Base-by-base conservation (phyloP, 805 yeast genomes). In the Wickerhamomyces tratensis region DNA sequence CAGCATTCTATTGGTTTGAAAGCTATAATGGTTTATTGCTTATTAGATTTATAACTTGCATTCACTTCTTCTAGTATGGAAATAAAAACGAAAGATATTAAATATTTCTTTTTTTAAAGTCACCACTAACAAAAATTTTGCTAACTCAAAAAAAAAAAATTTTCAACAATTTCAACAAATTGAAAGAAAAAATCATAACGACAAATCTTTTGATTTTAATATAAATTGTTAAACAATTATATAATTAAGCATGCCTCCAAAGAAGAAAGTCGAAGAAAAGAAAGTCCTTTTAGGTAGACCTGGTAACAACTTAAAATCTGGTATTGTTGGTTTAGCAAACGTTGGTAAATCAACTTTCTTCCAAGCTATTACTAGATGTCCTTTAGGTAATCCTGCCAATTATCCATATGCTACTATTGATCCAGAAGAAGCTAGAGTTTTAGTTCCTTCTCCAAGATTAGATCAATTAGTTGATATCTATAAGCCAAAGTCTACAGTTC, bases 351-450 rank as follows among this genome's bases (percentile, higher is more conserved):
- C 96, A 12, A 91, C 98, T 7, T 88, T 91, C 65, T 91, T 91
- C 78, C 98, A 93, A 67, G 96, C 96, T 43, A 84, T 93, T 59
- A 91, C 98, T 43, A 79, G 82, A 67, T 86, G 89, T 53, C 87
- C 89, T 39, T 70, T 93, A 52, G 98, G 98, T 49, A 88, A 76
- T 69, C 98, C 98, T 43, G 98, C 98, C 45, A 91, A 91, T 65
- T 91, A 89, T 64, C 98, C 98, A 26, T 91, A 87, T 62, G 98
- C 98, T 37, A 91, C 98, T 43, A 88, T 88, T 66, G 96, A 91
- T 54, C 98, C 98, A 42, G 98, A 93, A 69, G 96, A 91, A 70
- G 96, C 98, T 39, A 79, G 95, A 62, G 96, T 91, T 43, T 78
- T 81, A 51, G 98, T 93, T 46, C 96, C 96, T 56, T 86, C 95